Percentiles rank a stretch among this genome's conserved stretches.
These are phyloP conservation scores for Trypanosoma platydactyli DNA, from an alignment of 208 protist genomes.

Conservation along the genomic window DNA sequence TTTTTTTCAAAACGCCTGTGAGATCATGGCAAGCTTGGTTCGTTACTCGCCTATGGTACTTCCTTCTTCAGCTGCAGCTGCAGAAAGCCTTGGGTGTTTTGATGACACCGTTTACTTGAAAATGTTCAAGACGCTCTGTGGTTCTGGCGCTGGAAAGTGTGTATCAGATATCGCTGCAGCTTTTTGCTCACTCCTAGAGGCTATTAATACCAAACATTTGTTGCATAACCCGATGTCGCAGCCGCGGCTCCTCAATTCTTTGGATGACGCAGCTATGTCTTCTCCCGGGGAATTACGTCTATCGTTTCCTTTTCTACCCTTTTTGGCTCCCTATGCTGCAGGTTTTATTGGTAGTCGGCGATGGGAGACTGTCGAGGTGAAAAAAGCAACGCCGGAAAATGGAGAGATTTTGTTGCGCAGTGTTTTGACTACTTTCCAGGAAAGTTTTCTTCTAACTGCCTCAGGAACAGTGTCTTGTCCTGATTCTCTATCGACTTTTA, in stretches of 20 bases:
- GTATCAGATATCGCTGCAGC: slow-evolving; percentile 47
- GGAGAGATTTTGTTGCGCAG: slow-evolving; percentile 24
- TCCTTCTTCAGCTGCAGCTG: slow-evolving; percentile 7
- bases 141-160: slow-evolving; percentile 53
- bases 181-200: slow-evolving; percentile 69
- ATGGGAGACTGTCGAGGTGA: slow-evolving; percentile 28
- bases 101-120: slow-evolving; percentile 69
- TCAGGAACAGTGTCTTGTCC: slow-evolving; percentile 18
- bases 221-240: not conserved
- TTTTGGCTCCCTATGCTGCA: slow-evolving; percentile 66
- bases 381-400: slow-evolving; percentile 23
- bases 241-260: slow-evolving; percentile 19
- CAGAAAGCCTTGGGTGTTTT: slow-evolving; percentile 17
- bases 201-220: slow-evolving; percentile 61
- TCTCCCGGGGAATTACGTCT: slow-evolving; percentile 31
- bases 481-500: not conserved
- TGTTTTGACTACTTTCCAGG: slow-evolving; percentile 35
- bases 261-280: slow-evolving; percentile 3
- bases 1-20: slow-evolving; percentile 77
- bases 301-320: slow-evolving; percentile 74
- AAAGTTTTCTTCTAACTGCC: slow-evolving; percentile 46
- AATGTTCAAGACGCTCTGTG: slow-evolving; percentile 50
- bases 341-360: slow-evolving; percentile 61
- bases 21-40: slow-evolving; percentile 57
- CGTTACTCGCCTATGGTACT: slow-evolving; percentile 24